Base-by-base conservation (phyloP, 768 basidiomycete species). In the Rhodotorula babjevae region DNA sequence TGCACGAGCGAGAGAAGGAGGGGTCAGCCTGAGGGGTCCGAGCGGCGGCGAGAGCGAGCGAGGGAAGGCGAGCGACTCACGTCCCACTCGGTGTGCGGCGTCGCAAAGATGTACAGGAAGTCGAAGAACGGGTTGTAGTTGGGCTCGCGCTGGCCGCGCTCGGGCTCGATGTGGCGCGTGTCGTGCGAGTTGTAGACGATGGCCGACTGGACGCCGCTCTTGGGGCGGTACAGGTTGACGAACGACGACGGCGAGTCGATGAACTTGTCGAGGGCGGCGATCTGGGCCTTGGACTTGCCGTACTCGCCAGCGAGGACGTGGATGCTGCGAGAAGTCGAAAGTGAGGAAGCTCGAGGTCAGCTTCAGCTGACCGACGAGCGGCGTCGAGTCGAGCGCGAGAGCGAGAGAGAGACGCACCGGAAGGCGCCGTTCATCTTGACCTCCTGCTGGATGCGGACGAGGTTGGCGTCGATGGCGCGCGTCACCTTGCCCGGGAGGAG, bases 401-500 rank as follows among this genome's bases (percentile, higher is more conserved):
- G 5, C 49, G 9, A 40, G n/a, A 40, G 16, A 5, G 33, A 9
- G 36, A 56, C 71, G 33, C 10, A 74, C 69, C 73, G 69, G 77
- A 77, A 78, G 44, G 78, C 77, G 6, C 78, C 78, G 59, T 77
- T 78, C 78, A 79, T 79, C 60, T 76, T 75, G 57, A 77, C 60
- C 74, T 79, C 78, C 62, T 79, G 78, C 69, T 78, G 77, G 44
- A 79, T 74, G 29, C 78, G 63, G 16, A 79, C 75, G 50, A 68
- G 71, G 69, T 79, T 78, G 42, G 78, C 77, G 58, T 79, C 77
- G 64, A 78, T 74, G n/a, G 73, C 71, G 31, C 78, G 66, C 18
- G 76, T 76, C 23, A 76, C 69, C 55, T 75, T 77, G 58, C 76
- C 78, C 9, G 78, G 78, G 3, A 74, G 68, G n/a, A 79, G 67